Evolutionary conservation across 257 asterid species (phyloP), one percentile per base, ranked within the genome.

Genomic region (Gynochthodes officinalis): DNA sequence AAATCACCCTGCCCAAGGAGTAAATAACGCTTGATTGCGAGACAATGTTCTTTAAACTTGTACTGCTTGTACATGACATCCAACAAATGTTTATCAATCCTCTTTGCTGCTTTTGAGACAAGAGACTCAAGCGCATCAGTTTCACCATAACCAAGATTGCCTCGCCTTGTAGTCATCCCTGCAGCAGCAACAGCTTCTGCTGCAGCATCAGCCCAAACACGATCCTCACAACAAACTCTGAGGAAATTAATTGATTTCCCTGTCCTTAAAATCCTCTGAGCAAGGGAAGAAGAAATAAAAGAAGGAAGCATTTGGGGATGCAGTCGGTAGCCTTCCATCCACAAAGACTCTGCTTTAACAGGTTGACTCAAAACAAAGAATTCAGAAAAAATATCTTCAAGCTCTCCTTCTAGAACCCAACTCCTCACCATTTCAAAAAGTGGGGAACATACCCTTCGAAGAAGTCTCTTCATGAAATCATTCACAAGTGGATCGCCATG

Each of bases 391-490:
- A 92, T 80, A 81, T 95, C 99, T 76, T 95, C 99, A 63, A 95
- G 98, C 84, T 95, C 98, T 68, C 99, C 99, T 82, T 95, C 99
- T 73, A 92, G 80, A 77, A 95, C 98, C 99, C 99, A 95, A 83
- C 96, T 92, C 85, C 98, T 84, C 76, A 92, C 99, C 99, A 90
- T 95, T 79, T 95, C 99, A 82, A 95, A 95, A 75, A 95, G 99
- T 2, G 99, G 99, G 55, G 97, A 89, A 66, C 99, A 95, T 15
- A 95, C 98, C 69, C 94, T 77, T 27, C 97, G 96, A 76, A 95
- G 92, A 60, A 92, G 78, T 81, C 90, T 84, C 71, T 92, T 92
- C 98, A 95, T 87, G 76, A 92, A 95, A 80, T 86, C 98, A 76
- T 89, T 84, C 69, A 95, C 98, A 4, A 90, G 96, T 0, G 99